Conservation (phyloP, 2,329 filamentous ascomycete genomes). For the Cytospora piceicola region DNA sequence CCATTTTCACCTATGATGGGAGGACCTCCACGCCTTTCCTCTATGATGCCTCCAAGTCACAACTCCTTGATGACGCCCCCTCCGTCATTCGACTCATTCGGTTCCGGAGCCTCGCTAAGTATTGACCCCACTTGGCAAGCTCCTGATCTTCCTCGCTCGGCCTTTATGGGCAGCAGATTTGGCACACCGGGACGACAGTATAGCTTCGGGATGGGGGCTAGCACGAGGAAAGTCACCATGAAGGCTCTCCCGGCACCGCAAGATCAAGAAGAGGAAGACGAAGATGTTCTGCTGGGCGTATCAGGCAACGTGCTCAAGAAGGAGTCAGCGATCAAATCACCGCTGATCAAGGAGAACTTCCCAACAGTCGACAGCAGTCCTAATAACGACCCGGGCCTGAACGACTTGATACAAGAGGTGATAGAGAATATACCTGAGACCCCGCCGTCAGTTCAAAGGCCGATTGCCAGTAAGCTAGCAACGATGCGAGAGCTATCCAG, state of each 20-base stretch:
- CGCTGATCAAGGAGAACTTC: slow-evolving; percentile 25
- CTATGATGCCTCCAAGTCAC: slow-evolving; percentile 32
- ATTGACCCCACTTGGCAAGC: slow-evolving; percentile 46
- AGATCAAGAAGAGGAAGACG: slow-evolving; percentile 36
- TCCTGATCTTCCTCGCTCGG: slow-evolving; percentile 41
- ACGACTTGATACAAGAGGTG: slow-evolving; percentile 24
- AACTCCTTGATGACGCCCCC: slow-evolving; percentile 13
- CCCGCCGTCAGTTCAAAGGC: slow-evolving; percentile 13
- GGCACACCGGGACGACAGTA: slow-evolving; percentile 3
- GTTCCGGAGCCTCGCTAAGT: slow-evolving; percentile 29
- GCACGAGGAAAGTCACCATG: slow-evolving; percentile 23
- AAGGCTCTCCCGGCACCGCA: slow-evolving; percentile 28
- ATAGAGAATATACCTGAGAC: slow-evolving; percentile 26
- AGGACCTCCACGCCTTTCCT: slow-evolving; percentile 31
- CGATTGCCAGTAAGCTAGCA: background rate
- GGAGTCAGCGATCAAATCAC: slow-evolving; percentile 6
- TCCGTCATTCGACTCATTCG: slow-evolving; percentile 19
- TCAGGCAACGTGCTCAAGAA: slow-evolving; percentile 2
- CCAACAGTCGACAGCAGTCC: slow-evolving; percentile 26
- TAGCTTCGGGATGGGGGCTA: slow-evolving; percentile 11
- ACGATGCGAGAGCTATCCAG: background rate
- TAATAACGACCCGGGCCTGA: slow-evolving; percentile 18
- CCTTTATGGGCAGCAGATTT: slow-evolving; percentile 28
- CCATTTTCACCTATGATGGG: background rate
- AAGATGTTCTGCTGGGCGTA: slow-evolving; percentile 39